Evolutionary conservation across 2,329 filamentous ascomycete genomes (phyloP).

Genomic region (Lecanosticta acicola): DNA sequence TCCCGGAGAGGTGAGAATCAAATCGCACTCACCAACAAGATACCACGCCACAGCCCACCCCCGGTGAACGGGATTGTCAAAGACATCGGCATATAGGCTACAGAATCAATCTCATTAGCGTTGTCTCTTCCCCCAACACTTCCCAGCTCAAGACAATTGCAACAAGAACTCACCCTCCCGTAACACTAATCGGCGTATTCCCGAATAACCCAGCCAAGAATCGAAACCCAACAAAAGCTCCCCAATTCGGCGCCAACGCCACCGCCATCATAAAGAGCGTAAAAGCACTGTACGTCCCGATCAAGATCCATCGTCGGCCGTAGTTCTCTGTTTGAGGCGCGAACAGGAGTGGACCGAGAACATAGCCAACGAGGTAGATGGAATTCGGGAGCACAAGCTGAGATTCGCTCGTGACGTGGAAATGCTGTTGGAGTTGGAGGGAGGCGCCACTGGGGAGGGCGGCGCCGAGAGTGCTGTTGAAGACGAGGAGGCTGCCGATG

Average conservation of each 20-base stretch:
- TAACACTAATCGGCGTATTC: constrained; percentile 15
- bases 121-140: too few species aligned
- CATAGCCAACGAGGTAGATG: constrained; percentile 41
- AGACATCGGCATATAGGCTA: constrained; percentile 14
- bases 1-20: background rate
- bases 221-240: constrained; percentile 14
- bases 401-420: constrained; percentile 43
- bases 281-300: constrained; percentile 13
- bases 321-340: constrained; percentile 39
- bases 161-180: constrained; percentile 6
- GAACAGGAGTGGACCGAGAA: constrained; percentile 41
- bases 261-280: constrained; percentile 38
- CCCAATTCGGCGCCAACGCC: constrained; percentile 32
- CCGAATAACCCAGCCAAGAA: constrained; percentile 14
- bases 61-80: constrained; percentile 11
- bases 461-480: constrained; percentile 61
- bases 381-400: constrained; percentile 41
- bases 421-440: constrained; percentile 51
- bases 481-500: constrained; percentile 51
- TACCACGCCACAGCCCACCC: constrained; percentile 17
- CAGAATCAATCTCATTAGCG: background rate
- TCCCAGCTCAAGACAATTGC: too few species aligned
- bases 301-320: constrained; percentile 38
- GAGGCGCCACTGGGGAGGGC: constrained; percentile 58
- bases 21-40: background rate